Conservation (phyloP, 2,329 filamentous ascomycete species). For the Curvularia spicifera region DNA sequence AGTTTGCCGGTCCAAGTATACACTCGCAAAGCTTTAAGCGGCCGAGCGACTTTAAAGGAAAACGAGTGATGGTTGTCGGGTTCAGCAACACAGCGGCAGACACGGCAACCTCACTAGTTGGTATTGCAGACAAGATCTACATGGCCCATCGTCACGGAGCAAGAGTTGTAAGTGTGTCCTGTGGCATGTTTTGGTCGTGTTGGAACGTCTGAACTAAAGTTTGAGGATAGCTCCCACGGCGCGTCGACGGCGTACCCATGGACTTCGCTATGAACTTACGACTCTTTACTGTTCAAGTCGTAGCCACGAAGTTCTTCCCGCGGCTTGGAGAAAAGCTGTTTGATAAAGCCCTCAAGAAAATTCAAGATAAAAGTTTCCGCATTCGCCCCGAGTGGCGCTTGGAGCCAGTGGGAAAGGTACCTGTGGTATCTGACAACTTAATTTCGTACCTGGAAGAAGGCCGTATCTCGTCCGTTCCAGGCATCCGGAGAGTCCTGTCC, state of each 20-base stretch:
- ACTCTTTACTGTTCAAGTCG: slow-evolving; percentile 20
- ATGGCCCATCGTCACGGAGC: slow-evolving; percentile 36
- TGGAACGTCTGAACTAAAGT: neutral
- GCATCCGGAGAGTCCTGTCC: slow-evolving; percentile 21
- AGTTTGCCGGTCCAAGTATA: slow-evolving; percentile 22
- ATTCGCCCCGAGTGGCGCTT: slow-evolving; percentile 33
- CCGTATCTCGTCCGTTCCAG: slow-evolving; percentile 25
- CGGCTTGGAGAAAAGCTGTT: slow-evolving; percentile 24
- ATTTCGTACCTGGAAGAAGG: slow-evolving; percentile 26
- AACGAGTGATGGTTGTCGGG: slow-evolving; percentile 34
- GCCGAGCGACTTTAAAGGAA: slow-evolving; percentile 20
- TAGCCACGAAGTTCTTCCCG: slow-evolving; percentile 23
- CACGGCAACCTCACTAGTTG: slow-evolving; percentile 29
- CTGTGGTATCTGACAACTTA: slow-evolving; percentile 29
- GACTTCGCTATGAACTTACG: slow-evolving; percentile 26
- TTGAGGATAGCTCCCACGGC: slow-evolving; percentile 23
- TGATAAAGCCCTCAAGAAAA: slow-evolving; percentile 25
- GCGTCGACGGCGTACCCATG: slow-evolving; percentile 21
- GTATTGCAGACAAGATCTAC: slow-evolving; percentile 29
- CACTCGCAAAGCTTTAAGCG: slow-evolving; percentile 27
- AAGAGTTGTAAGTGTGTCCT: slow-evolving; percentile 18
- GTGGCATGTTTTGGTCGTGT: neutral
- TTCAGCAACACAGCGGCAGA: slow-evolving; percentile 38
- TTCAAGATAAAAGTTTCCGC: slow-evolving; percentile 33
- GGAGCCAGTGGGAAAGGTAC: slow-evolving; percentile 26